Percentiles rank a stretch among this genome's conserved stretches.
Evolutionary conservation across 805 yeast species (phyloP).

Genomic region (Kuraishia capsulata): DNA sequence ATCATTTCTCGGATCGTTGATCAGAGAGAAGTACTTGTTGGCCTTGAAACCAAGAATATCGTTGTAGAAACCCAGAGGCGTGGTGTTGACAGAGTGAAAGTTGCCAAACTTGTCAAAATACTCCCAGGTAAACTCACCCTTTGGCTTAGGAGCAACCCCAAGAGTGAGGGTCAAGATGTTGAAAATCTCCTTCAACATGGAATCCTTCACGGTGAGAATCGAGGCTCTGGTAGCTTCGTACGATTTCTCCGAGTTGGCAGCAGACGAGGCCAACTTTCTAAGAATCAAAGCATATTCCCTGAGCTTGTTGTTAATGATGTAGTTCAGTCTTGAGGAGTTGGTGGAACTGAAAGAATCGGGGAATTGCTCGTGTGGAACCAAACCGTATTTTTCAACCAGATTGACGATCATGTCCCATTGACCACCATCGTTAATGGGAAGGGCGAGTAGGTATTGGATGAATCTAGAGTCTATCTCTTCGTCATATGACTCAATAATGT

Average conservation of each 20-base stretch:
- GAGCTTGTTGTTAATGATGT: slow-evolving; percentile 58
- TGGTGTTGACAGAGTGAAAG: slow-evolving; percentile 38
- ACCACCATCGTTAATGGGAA: slow-evolving; percentile 81
- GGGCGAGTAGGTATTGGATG: slow-evolving; percentile 51
- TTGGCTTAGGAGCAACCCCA: slow-evolving; percentile 74
- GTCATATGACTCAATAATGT: slow-evolving; percentile 57
- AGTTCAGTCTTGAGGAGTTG: slow-evolving; percentile 48
- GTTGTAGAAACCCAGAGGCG: slow-evolving; percentile 61
- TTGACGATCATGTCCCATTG: slow-evolving; percentile 85
- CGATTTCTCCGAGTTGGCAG: slow-evolving; percentile 24
- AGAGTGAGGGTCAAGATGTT: slow-evolving; percentile 58
- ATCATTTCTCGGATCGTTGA: slow-evolving; percentile 78
- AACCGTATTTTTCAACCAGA: slow-evolving; percentile 67
- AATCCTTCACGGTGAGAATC: slow-evolving; percentile 15
- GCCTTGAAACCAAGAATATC: slow-evolving; percentile 45
- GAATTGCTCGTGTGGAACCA: slow-evolving; percentile 65
- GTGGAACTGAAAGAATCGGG: slow-evolving; percentile 63
- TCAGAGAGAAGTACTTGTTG: slow-evolving; percentile 50
- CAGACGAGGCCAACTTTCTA: slow-evolving; percentile 37
- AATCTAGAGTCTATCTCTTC: slow-evolving; percentile 66
- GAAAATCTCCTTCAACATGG: slow-evolving; percentile 54
- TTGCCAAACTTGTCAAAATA: slow-evolving; percentile 64
- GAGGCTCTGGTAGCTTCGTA: slow-evolving; percentile 4
- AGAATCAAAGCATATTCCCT: slow-evolving; percentile 71
- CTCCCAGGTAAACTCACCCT: slow-evolving; percentile 64